phyloP scores from a whole-genome alignment of 2,329 filamentous ascomycete genomes.

The Fusarium coicis region DNA sequence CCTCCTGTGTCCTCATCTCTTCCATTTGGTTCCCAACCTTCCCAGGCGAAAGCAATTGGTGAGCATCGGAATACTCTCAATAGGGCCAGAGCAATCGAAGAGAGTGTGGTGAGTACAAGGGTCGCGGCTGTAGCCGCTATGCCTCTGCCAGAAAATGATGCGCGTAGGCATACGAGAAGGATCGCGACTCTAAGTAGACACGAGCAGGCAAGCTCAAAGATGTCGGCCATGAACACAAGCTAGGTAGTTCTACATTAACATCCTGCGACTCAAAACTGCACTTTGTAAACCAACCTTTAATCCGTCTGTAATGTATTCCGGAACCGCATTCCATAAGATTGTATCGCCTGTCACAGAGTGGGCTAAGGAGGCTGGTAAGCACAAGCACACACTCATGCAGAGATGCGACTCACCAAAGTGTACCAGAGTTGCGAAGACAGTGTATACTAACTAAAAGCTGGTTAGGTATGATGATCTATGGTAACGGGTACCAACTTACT shows the following conservation, averaged over 20 bases:
- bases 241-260: slow-evolving; percentile 27
- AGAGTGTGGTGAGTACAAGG: slow-evolving; percentile 48
- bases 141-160: slow-evolving; percentile 49
- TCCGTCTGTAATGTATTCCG: slow-evolving; percentile 18
- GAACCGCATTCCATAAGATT: slow-evolving; percentile 2
- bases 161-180: slow-evolving; percentile 53
- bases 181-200: slow-evolving; percentile 54
- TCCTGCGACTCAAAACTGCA: no score
- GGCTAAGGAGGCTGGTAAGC: slow-evolving; percentile 16
- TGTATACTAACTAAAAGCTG: slow-evolving; percentile 38
- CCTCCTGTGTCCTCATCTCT: slow-evolving; percentile 7
- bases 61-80: slow-evolving; percentile 56
- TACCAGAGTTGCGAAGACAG: slow-evolving; percentile 26
- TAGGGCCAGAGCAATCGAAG: slow-evolving; percentile 50
- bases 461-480: not conserved
- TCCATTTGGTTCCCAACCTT: slow-evolving; percentile 31
- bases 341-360: slow-evolving; percentile 3
- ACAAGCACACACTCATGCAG: not conserved
- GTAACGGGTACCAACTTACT: slow-evolving; percentile 36
- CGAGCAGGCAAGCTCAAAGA: slow-evolving; percentile 52
- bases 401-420: slow-evolving; percentile 9
- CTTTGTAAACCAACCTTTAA: slow-evolving; percentile 17
- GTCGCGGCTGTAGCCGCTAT: slow-evolving; percentile 49
- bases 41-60: slow-evolving; percentile 50
- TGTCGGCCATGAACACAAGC: slow-evolving; percentile 46